These are phyloP conservation scores for Phytophthora sansomeana DNA, from an alignment of 352 stramenopile genomes.

Conservation along the genomic window DNA sequence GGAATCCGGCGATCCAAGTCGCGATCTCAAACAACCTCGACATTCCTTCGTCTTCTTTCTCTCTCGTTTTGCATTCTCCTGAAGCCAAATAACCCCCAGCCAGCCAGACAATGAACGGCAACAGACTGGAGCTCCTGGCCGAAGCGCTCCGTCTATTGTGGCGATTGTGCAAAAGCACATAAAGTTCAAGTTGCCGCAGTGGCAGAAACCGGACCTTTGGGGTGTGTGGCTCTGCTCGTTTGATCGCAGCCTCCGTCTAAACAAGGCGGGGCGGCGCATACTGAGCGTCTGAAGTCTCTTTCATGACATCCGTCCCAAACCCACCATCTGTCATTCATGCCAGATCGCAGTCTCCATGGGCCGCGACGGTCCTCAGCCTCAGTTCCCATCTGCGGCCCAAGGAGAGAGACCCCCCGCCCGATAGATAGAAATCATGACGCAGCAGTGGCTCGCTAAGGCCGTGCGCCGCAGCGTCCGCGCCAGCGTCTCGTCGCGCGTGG, in stretches of 20 bases:
- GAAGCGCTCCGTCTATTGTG: slow-evolving; percentile 34
- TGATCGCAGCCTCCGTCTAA: slow-evolving; percentile 25
- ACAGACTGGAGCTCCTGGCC: background rate
- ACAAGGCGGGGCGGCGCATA: slow-evolving; percentile 13
- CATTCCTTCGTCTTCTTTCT: background rate
- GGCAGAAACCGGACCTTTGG: slow-evolving; percentile 22
- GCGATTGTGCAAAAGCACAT: slow-evolving; percentile 25
- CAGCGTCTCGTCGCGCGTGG: slow-evolving; percentile 32
- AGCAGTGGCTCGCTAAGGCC: slow-evolving; percentile 73
- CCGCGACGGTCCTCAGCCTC: slow-evolving; percentile 29
- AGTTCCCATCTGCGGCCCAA: slow-evolving; percentile 38
- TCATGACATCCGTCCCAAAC: slow-evolving; percentile 17
- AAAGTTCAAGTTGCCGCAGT: slow-evolving; percentile 34
- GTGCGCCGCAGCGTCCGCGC: slow-evolving; percentile 58
- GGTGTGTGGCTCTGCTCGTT: slow-evolving; percentile 32
- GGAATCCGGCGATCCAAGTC: slow-evolving; percentile 17
- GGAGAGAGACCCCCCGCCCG: slow-evolving; percentile 1
- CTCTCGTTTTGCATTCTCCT: background rate
- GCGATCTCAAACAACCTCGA: background rate
- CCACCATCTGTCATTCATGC: slow-evolving; percentile 26
- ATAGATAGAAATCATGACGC: slow-evolving; percentile 53
- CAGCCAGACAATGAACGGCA: no score
- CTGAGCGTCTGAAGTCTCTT: no score
- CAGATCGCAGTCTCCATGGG: slow-evolving; percentile 4
- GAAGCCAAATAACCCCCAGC: no score